A percentile compares a stretch with the other conserved stretches of the same genome.
These are phyloP conservation scores for Chlorella ohadii DNA, from an alignment of 139 green algal genomes.

Conservation along the genomic window DNA sequence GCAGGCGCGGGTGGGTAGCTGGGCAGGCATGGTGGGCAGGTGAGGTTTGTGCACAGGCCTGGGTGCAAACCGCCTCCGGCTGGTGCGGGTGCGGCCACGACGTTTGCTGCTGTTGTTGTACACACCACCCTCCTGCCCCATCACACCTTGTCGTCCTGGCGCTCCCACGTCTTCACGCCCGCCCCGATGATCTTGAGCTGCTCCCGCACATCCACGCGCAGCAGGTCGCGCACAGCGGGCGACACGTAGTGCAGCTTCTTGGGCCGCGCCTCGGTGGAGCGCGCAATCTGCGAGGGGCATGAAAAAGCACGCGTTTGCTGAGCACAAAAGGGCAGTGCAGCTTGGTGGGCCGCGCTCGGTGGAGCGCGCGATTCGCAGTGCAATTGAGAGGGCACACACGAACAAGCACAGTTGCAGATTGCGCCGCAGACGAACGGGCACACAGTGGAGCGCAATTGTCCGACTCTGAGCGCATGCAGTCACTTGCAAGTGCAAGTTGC, in stretches of 20 bases:
- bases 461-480: background rate
- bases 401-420: no score
- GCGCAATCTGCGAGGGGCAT: slow-evolving; percentile 20
- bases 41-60: no score
- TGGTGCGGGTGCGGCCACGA: background rate
- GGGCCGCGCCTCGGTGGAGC: slow-evolving; percentile 28
- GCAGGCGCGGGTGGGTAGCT: no score
- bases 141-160: slow-evolving; percentile 66
- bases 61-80: background rate
- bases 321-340: no score
- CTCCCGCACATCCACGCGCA: slow-evolving; percentile 74
- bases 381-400: no score
- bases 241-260: slow-evolving; percentile 57
- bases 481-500: background rate
- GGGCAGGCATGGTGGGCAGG: background rate
- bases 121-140: no score
- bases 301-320: no score
- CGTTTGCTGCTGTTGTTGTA: no score
- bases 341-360: no score
- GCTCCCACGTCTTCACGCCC: slow-evolving; percentile 94
- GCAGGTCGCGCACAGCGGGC: slow-evolving; percentile 59
- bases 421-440: no score
- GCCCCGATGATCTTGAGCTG: slow-evolving; percentile 78
- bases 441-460: no score
- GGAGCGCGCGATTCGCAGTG: no score